These are phyloP conservation scores for Auxenochlorella protothecoides DNA, from an alignment of 139 green algal species.

Conservation along the genomic window DNA sequence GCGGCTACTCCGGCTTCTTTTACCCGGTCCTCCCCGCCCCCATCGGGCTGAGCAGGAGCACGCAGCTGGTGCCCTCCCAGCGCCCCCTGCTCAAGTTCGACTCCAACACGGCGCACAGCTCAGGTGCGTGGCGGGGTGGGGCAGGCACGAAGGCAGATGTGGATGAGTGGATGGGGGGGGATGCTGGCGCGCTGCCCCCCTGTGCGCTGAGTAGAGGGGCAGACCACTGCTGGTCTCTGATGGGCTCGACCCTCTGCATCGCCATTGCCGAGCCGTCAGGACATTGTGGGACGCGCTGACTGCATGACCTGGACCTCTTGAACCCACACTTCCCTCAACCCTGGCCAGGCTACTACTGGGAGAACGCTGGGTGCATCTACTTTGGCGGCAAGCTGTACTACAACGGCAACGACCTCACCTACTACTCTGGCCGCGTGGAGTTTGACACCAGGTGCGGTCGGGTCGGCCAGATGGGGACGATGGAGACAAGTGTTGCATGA, in stretches of 20 bases:
- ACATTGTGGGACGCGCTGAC: too few species aligned
- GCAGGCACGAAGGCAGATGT: neutral
- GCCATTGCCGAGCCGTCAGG: too few species aligned
- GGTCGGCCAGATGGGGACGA: neutral
- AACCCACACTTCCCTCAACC: too few species aligned
- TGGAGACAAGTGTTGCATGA: too few species aligned
- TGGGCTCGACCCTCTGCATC: too few species aligned
- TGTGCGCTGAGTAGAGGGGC: too few species aligned
- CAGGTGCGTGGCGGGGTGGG: constrained; percentile 1
- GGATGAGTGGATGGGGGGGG: neutral
- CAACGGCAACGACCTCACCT: constrained; percentile 16
- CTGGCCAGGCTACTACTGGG: neutral
- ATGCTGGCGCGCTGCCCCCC: neutral
- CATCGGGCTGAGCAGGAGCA: constrained; percentile 13
- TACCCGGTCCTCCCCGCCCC: constrained; percentile 33
- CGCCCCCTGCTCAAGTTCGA: constrained; percentile 35
- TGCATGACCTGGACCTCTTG: too few species aligned
- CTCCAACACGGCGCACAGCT: constrained; percentile 43
- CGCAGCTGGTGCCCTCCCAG: constrained; percentile 2
- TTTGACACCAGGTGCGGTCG: constrained; percentile 10
- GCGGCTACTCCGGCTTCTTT: constrained; percentile 44
- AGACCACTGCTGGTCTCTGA: too few species aligned
- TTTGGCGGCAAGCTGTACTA: constrained; percentile 37
- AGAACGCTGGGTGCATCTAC: constrained; percentile 38
- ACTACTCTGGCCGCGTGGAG: constrained; percentile 37